Conservation (phyloP, 2,329 filamentous ascomycete species). For the Pseudocercospora fijiensis region DNA sequence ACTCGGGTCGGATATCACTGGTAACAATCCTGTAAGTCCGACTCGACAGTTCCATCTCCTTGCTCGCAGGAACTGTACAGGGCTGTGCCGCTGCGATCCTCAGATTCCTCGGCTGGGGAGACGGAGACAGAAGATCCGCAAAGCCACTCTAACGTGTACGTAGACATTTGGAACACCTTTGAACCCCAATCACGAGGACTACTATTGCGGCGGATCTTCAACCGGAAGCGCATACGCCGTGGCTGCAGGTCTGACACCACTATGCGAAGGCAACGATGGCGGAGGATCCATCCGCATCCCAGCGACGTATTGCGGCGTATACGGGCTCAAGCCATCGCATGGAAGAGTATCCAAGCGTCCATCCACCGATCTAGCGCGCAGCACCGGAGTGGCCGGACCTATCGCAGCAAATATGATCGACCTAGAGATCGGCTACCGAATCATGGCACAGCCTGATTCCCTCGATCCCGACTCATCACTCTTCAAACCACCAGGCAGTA, state of each 20-base stretch:
- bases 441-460: slow-evolving; percentile 73
- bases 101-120: not conserved
- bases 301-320: slow-evolving; percentile 72
- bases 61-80: not conserved
- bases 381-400: slow-evolving; percentile 69
- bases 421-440: slow-evolving; percentile 75
- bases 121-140: not conserved
- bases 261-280: slow-evolving; percentile 70
- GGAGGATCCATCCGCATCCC: slow-evolving; percentile 75
- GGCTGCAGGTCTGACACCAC: slow-evolving; percentile 69
- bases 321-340: slow-evolving; percentile 77
- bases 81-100: not conserved
- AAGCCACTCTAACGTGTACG: not conserved
- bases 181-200: slow-evolving; percentile 73
- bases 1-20: slow-evolving; percentile 69
- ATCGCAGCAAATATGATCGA: slow-evolving; percentile 74
- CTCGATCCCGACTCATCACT: slow-evolving; percentile 58
- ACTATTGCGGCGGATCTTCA: slow-evolving; percentile 80
- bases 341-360: slow-evolving; percentile 64
- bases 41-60: not conserved
- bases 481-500: slow-evolving; percentile 56
- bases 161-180: slow-evolving; percentile 67
- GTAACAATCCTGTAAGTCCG: slow-evolving; percentile 63
- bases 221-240: slow-evolving; percentile 73
- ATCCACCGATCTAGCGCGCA: slow-evolving; percentile 58